phyloP scores from a whole-genome alignment of 805 yeast genomes.

The Candida takata region DNA sequence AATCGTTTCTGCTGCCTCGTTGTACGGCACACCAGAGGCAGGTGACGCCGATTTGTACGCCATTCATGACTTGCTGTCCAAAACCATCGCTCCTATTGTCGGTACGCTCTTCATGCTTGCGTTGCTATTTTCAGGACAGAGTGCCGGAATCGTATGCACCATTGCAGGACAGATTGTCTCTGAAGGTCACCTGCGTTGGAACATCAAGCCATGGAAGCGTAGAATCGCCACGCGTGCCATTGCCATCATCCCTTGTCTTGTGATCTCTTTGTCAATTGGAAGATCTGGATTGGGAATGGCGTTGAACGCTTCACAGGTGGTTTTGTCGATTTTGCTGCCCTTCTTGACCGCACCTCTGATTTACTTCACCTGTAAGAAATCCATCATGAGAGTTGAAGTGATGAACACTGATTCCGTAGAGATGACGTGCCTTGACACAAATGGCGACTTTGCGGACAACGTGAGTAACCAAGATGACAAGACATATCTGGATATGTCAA shows the following conservation, averaged over 20 bases:
- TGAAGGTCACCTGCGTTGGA: conserved; percentile 87
- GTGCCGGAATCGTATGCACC: conserved; percentile 90
- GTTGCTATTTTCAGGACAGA: conserved; percentile 75
- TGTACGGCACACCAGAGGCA: conserved; percentile 65
- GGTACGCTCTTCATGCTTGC: conserved; percentile 86
- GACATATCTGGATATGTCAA: conserved; percentile 43
- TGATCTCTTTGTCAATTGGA: conserved; percentile 66
- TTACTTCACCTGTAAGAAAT: conserved; percentile 66
- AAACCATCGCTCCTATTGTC: conserved; percentile 61
- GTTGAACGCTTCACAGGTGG: conserved; percentile 80
- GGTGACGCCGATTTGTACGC: conserved; percentile 75
- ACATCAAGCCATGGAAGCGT: conserved; percentile 70
- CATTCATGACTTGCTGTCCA: conserved; percentile 57
- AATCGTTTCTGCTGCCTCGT: conserved; percentile 73
- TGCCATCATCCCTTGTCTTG: conserved; percentile 75
- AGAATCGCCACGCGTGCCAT: conserved; percentile 71
- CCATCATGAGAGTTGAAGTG: conserved; percentile 57
- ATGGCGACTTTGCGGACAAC: conserved; percentile 7
- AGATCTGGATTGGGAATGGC: conserved; percentile 64
- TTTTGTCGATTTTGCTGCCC: conserved; percentile 74
- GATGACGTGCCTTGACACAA: background rate
- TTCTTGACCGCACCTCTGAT: conserved; percentile 80
- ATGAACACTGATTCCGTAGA: conserved; percentile 8
- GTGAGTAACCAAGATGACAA: conserved; percentile 7
- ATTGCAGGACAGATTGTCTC: conserved; percentile 90